A percentile compares a stretch with the other conserved stretches of the same genome.
Conservation (phyloP, 148 eudicot genomes). For the Rhododendron kiyosumense region DNA sequence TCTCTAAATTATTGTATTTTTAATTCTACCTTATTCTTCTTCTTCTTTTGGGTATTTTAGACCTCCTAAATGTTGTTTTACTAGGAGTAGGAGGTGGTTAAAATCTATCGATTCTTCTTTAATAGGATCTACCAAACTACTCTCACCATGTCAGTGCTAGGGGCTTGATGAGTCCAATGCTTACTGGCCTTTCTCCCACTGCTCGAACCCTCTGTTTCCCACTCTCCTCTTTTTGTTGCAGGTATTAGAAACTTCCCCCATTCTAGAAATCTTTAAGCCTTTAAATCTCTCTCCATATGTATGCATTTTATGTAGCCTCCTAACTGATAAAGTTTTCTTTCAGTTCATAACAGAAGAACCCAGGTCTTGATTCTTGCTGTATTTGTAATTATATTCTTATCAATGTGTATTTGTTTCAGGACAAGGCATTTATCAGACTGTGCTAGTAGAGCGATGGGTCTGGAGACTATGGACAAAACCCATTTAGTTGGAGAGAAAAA, state of each 20-base stretch:
- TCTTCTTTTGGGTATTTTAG: no score
- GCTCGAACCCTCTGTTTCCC: slow-evolving; percentile 4
- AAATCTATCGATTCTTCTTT: background rate
- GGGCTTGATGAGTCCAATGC: background rate
- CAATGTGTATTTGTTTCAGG: slow-evolving; percentile 10
- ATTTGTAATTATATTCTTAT: background rate
- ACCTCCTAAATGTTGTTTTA: no score
- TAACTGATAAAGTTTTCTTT: background rate
- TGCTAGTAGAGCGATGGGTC: slow-evolving; percentile 19
- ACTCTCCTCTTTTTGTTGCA: slow-evolving; percentile 11
- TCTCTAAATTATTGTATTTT: no score
- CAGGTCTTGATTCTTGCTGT: background rate
- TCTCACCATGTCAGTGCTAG: background rate
- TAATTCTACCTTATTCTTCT: no score
- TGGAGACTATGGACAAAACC: slow-evolving; percentile 19
- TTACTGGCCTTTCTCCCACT: slow-evolving; percentile 1
- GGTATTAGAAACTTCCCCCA: background rate
- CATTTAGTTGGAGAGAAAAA: slow-evolving; percentile 14
- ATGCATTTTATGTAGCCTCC: background rate
- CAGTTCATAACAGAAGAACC: background rate
- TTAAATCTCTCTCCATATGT: background rate
- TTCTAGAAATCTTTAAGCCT: background rate
- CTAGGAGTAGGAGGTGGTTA: no score
- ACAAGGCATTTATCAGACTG: background rate
- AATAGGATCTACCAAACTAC: background rate